Evolutionary conservation across 768 basidiomycete species (phyloP), one percentile per base, ranked within the genome.

Genomic region (Rubroboletus pulcherrimus): DNA sequence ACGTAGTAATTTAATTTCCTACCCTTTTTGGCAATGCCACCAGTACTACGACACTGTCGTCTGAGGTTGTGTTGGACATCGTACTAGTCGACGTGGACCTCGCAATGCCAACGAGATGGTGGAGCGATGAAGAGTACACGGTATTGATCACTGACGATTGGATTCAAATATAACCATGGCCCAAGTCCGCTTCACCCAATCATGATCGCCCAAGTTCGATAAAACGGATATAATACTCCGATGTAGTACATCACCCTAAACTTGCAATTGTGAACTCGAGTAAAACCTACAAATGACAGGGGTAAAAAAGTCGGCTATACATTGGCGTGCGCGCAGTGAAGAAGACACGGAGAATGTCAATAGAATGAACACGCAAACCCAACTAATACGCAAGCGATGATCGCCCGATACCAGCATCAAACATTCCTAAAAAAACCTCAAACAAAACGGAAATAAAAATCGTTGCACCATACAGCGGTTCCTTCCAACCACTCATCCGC

Each of bases 1-100:
- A 58, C 51, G 51, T 62, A 55, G 44, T 46, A 3, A 38, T 38
- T n/a, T 12, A 30, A 42, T 49, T 43, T 50, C 50, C 35, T 52
- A 21, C 64, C 57, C 21, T 39, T 63, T 66, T 60, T 35, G 62
- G 61, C 2, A 60, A 50, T 37, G 17, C n/a, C 19, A 17, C 14
- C 10, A 19, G 3, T 26, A n/a, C 26, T 7, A 30, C 3, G 30
- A 46, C 33, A 35, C 24, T 34, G 37, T 31, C 37, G 12, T 17
- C 11, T 12, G 40, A 19, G 26, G 7, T n/a, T 2, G n/a, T 12
- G 15, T 24, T 34, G 24, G 48, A 21, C 31, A 17, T 34, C 14
- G 9, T 21, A 21, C n/a, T 14, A 14, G 11, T 21, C 50, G 31
- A 24, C 19, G 11, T 38, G 49, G 12, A 11, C n/a, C n/a, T 15